Percentiles rank a stretch among this genome's conserved stretches.
Conservation (phyloP, 345 rosid species). For the Citrus sp. region DNA sequence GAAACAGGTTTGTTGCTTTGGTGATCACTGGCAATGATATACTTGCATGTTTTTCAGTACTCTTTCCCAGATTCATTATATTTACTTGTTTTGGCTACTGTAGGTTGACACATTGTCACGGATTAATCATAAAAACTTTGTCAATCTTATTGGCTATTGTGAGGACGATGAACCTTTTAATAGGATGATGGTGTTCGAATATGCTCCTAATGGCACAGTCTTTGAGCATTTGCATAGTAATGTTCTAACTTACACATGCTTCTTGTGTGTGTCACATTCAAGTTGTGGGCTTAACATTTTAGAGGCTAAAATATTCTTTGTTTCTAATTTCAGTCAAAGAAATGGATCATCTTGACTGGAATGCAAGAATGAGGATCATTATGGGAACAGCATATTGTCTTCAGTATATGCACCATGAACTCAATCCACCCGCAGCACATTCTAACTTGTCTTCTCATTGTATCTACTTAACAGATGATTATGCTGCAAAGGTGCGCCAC, state of each 20-base stretch:
- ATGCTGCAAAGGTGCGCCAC: conserved; percentile 76
- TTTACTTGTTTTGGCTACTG: conserved; percentile 7
- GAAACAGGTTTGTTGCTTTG: conserved; percentile 51
- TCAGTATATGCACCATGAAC: conserved; percentile 85
- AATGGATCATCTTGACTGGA: conserved; percentile 95
- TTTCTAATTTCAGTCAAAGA: conserved; percentile 51
- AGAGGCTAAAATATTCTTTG: conserved; percentile 14
- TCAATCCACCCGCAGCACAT: conserved; percentile 71
- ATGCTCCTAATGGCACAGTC: conserved; percentile 88
- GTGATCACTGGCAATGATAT: neutral
- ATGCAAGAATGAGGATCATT: conserved; percentile 69
- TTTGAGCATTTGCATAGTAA: conserved; percentile 91
- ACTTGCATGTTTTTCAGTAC: neutral
- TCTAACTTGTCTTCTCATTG: conserved; percentile 36
- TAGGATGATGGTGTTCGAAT: conserved; percentile 98
- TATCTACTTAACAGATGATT: conserved; percentile 79
- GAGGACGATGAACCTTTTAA: conserved; percentile 88
- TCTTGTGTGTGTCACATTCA: neutral
- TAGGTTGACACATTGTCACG: conserved; percentile 78
- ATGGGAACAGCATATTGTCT: conserved; percentile 95
- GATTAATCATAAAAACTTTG: conserved; percentile 90
- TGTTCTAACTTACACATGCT: neutral
- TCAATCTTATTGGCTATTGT: conserved; percentile 80
- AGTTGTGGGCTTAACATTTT: conserved; percentile 5
- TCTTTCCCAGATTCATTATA: neutral